Evolutionary conservation across 345 rosid species (phyloP), one percentile per base, ranked within the genome.

Genomic region (Salix udensis): DNA sequence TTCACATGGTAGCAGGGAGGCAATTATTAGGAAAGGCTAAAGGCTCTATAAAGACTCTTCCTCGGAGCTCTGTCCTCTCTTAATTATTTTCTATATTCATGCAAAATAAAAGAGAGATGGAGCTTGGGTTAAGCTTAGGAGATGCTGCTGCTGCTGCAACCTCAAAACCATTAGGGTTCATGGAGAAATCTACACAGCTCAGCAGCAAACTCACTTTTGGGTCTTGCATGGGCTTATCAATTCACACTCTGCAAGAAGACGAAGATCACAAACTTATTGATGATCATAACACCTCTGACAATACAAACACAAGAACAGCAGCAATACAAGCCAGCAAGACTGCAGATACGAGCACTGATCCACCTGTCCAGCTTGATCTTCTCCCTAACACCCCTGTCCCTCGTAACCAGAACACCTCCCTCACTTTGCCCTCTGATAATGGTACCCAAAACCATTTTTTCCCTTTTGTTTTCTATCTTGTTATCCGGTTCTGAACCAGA

Each of bases 51-150:
- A 46, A 74, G 62, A 28, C 68, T 50, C 67, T 39, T 9, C 8
- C 67, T 4, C 23, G 30, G 37, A 52, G 39, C 13, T 26, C 23
- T 19, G 4, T 8, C n/a, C 16, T 8, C 34, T 55, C 72, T 23
- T 24, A 24, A 24, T 24, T 24, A 31, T 68, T 44, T 8, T 39
- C 55, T 18, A 21, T 23, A 3, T 34, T 28, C 36, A 61, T 31
- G 58, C 60, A 3, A 68, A 50, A 9, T 10, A n/a, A 24, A 58
- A 3, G 15, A 58, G 67, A 76, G 5, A 96, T 96, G 99, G 97
- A 96, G 84, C 87, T 96, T 8, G 98, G 94, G 67, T 80, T 96
- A 85, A 93, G 92, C 79, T 80, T 96, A n/a, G 99, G 99, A 3
- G 96, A 91, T 70, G 50, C 37, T 4, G 36, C 90, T 8, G 36